These are phyloP conservation scores for Colletotrichum lupini DNA, from an alignment of 2,329 filamentous ascomycete species.

Conservation along the genomic window DNA sequence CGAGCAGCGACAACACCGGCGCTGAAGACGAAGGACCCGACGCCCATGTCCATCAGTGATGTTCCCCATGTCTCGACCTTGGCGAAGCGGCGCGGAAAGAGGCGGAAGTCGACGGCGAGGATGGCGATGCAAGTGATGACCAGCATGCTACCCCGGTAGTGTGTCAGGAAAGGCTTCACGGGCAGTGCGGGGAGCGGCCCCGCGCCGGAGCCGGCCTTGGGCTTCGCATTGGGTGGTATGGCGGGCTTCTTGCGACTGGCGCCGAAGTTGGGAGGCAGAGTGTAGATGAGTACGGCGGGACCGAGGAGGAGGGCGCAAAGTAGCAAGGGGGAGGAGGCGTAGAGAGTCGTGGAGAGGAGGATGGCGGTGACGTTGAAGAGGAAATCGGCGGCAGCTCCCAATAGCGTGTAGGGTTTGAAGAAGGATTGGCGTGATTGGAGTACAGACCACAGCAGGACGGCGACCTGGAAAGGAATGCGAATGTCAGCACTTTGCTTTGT, in stretches of 20 bases:
- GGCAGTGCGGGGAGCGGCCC: conserved; percentile 67
- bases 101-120: conserved; percentile 93
- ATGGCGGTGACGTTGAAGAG: conserved; percentile 86
- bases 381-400: conserved; percentile 82
- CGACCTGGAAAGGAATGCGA: conserved; percentile 65
- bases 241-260: conserved; percentile 58
- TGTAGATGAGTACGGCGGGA: conserved; percentile 74
- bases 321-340: conserved; percentile 78
- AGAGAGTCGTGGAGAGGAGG: conserved; percentile 87
- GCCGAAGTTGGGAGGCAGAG: conserved; percentile 57
- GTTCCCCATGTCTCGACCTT: conserved; percentile 99
- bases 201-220: conserved; percentile 42
- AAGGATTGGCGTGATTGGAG: conserved; percentile 86
- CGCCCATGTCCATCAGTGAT: conserved; percentile 97
- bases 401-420: conserved; percentile 78
- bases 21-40: conserved; percentile 97
- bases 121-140: conserved; percentile 90
- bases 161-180: conserved; percentile 91
- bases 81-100: conserved; percentile 94
- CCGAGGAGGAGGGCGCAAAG: conserved; percentile 80
- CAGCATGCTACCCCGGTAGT: conserved; percentile 92
- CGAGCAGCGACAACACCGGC: conserved; percentile 91
- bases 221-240: conserved; percentile 56
- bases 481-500: conserved; percentile 36
- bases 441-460: conserved; percentile 87